Percentiles rank a stretch among this genome's conserved stretches.
phyloP scores from a whole-genome alignment of 805 yeast species.

The Candida khao-thaluensis region DNA sequence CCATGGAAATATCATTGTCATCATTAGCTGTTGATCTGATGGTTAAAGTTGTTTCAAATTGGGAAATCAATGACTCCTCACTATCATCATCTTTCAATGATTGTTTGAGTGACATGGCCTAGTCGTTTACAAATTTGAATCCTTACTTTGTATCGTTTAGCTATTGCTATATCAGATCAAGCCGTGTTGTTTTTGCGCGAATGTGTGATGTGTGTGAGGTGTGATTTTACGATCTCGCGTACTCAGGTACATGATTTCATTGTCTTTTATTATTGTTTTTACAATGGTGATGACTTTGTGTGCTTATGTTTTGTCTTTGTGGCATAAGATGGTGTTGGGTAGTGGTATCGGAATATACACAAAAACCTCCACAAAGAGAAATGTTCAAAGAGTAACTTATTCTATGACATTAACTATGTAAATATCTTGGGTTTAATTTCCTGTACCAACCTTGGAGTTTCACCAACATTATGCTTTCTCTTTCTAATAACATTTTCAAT shows the following conservation, averaged over 20 bases:
- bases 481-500: slow-evolving; percentile 89
- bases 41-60: slow-evolving; percentile 45
- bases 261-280: too few relatives aligned
- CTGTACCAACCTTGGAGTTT: slow-evolving; percentile 32
- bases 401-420: too few relatives aligned
- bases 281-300: too few relatives aligned
- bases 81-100: slow-evolving; percentile 24
- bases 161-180: slow-evolving; percentile 7
- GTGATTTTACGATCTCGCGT: too few relatives aligned
- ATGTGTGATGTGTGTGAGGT: too few relatives aligned
- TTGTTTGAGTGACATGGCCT: slow-evolving; percentile 14
- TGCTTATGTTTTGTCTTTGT: too few relatives aligned
- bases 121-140: too few relatives aligned
- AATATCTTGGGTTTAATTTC: slow-evolving; percentile 10
- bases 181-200: slow-evolving; percentile 8
- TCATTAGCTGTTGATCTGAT: slow-evolving; percentile 40
- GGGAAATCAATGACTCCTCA: slow-evolving; percentile 41
- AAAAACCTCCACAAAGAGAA: too few relatives aligned
- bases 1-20: slow-evolving; percentile 41
- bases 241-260: too few relatives aligned
- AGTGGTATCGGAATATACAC: too few relatives aligned
- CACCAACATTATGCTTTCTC: slow-evolving; percentile 55
- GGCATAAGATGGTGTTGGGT: too few relatives aligned
- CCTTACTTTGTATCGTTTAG: not conserved
- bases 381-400: too few relatives aligned